phyloP scores from a whole-genome alignment of 2,329 filamentous ascomycete species.

The Periconia digitata region DNA sequence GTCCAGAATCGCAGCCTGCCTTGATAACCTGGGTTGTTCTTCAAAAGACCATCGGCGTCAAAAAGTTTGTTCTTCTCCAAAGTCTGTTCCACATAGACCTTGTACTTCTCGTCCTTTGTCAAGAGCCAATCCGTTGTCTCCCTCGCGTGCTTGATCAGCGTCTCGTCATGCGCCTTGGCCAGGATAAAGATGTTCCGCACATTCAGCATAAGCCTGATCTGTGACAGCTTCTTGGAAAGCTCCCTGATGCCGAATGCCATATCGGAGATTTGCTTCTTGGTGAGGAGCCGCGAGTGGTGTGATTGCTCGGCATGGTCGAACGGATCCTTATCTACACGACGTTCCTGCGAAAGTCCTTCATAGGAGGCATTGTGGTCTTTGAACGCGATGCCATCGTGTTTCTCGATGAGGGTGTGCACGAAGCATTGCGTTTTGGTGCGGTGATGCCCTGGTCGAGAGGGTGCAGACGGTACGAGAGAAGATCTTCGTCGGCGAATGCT shows the following conservation, averaged over 20 bases:
- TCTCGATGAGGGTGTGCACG: slow-evolving; percentile 61
- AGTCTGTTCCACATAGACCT: slow-evolving; percentile 78
- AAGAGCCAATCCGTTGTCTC: slow-evolving; percentile 81
- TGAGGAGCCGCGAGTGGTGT: slow-evolving; percentile 73
- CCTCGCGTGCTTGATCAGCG: slow-evolving; percentile 74
- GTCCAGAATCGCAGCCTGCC: slow-evolving; percentile 80
- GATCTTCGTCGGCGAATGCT: slow-evolving; percentile 60
- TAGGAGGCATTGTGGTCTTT: slow-evolving; percentile 29
- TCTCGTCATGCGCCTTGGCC: slow-evolving; percentile 87
- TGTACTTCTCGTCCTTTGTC: slow-evolving; percentile 69
- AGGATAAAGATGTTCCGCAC: slow-evolving; percentile 84
- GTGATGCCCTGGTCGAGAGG: slow-evolving; percentile 40
- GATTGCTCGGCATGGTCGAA: slow-evolving; percentile 36
- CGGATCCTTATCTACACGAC: slow-evolving; percentile 47
- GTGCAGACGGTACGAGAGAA: slow-evolving; percentile 53
- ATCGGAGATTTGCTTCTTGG: slow-evolving; percentile 91
- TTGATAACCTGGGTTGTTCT: slow-evolving; percentile 58
- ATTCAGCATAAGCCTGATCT: slow-evolving; percentile 77
- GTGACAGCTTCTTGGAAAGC: slow-evolving; percentile 81
- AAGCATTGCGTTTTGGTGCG: slow-evolving; percentile 58
- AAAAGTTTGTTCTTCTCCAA: slow-evolving; percentile 73
- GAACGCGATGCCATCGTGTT: slow-evolving; percentile 38
- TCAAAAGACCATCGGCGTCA: slow-evolving; percentile 67
- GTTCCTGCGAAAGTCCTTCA: slow-evolving; percentile 38
- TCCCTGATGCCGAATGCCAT: slow-evolving; percentile 97